Conservation (phyloP, 129 eudicot species). For the Oenanthe sinensis region DNA sequence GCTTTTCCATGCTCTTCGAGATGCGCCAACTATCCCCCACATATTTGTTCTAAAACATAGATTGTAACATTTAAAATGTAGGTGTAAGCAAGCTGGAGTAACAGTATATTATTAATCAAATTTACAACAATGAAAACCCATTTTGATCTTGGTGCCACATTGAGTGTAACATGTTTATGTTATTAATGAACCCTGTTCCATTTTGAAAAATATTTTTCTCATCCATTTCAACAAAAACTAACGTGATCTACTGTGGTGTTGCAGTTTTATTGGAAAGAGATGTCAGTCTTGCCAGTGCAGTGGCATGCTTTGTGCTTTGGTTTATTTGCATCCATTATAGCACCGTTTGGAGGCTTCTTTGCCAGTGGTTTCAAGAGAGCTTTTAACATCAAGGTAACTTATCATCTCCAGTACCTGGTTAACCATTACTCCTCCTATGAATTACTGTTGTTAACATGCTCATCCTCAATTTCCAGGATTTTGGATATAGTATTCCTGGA, state of each 20-base stretch:
- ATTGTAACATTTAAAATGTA: not conserved
- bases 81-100: not conserved
- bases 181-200: not conserved
- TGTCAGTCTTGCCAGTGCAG: constrained; percentile 54
- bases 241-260: constrained; percentile 5
- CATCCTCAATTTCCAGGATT: constrained; percentile 34
- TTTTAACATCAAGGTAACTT: constrained; percentile 58
- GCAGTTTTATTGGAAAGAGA: constrained; percentile 66
- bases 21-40: not conserved
- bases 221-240: not conserved
- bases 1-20: not conserved
- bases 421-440: not conserved
- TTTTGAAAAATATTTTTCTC: not conserved
- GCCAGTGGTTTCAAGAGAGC: constrained; percentile 89
- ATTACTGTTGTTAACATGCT: not conserved
- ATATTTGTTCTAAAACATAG: not conserved
- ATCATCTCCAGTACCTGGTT: not conserved
- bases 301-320: constrained; percentile 81
- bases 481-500: constrained; percentile 88
- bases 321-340: constrained; percentile 75
- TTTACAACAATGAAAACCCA: not conserved
- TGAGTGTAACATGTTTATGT: not conserved
- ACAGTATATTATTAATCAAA: not conserved
- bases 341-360: constrained; percentile 85
- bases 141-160: not conserved